These are phyloP conservation scores for Ramalina peruviana DNA, from an alignment of 495 filamentous ascomycete genomes.

Conservation along the genomic window DNA sequence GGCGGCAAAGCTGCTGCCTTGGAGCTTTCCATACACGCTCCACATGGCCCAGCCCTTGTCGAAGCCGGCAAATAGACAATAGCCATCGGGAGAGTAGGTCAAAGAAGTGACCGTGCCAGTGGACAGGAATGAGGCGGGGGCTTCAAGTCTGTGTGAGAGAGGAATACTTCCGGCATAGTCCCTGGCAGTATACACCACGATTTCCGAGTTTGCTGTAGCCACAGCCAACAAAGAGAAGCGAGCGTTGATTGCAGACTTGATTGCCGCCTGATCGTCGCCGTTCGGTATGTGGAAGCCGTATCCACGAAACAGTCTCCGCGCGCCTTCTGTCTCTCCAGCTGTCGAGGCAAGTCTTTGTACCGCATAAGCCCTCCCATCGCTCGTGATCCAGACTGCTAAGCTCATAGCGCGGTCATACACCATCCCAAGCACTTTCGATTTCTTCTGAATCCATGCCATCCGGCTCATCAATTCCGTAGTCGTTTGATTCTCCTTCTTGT, in stretches of 20 bases:
- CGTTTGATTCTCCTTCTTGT: slow-evolving; percentile 68
- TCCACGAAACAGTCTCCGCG: slow-evolving; percentile 62
- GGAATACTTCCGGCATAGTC: slow-evolving; percentile 91
- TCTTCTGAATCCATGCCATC: slow-evolving; percentile 72
- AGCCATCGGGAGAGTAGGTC: slow-evolving; percentile 87
- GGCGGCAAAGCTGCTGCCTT: slow-evolving; percentile 63
- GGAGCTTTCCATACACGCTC: slow-evolving; percentile 91
- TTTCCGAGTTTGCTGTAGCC: slow-evolving; percentile 64
- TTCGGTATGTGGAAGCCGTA: slow-evolving; percentile 78
- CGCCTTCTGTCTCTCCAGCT: slow-evolving; percentile 10
- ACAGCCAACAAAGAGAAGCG: slow-evolving; percentile 86
- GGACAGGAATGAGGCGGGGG: slow-evolving; percentile 45
- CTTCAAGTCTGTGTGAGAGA: slow-evolving; percentile 64
- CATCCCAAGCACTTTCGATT: slow-evolving; percentile 66
- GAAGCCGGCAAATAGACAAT: slow-evolving; percentile 89
- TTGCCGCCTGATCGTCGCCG: slow-evolving; percentile 41
- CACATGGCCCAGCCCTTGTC: slow-evolving; percentile 88
- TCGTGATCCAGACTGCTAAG: slow-evolving; percentile 83
- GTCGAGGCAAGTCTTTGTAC: slow-evolving; percentile 53
- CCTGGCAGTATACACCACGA: slow-evolving; percentile 75
- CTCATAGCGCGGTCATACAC: slow-evolving; percentile 97
- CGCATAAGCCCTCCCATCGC: slow-evolving; percentile 79
- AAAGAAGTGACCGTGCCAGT: slow-evolving; percentile 62
- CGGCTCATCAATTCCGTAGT: slow-evolving; percentile 80
- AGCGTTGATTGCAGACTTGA: slow-evolving; percentile 75